Evolutionary conservation across 108 stramenopile species (phyloP).

Genomic region (Nitzschia sp.): DNA sequence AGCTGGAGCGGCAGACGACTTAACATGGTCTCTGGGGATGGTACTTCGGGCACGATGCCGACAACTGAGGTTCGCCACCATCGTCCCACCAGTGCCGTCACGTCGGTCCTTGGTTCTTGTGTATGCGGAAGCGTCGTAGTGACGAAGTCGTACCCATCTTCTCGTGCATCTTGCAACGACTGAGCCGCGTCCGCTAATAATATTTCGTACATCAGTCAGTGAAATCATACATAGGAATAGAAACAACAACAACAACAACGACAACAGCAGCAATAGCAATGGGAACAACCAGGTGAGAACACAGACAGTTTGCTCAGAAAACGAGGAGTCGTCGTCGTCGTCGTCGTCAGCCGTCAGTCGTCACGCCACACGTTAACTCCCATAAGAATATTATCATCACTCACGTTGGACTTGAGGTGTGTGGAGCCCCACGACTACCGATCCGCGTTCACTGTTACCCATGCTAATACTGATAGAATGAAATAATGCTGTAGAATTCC

Average conservation of each 20-base stretch:
- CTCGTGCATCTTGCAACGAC: conserved; percentile 43
- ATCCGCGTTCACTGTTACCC: background rate
- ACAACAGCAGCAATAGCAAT: no score
- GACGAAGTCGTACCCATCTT: conserved; percentile 70
- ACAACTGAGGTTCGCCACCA: conserved; percentile 53
- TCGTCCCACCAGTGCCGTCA: conserved; percentile 32
- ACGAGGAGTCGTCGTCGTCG: no score
- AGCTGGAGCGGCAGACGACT: conserved; percentile 24
- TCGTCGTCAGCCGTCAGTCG: no score
- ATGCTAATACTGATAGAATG: no score
- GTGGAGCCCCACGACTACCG: conserved; percentile 30
- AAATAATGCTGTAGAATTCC: no score
- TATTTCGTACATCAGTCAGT: background rate
- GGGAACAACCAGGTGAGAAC: no score
- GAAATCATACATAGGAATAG: background rate
- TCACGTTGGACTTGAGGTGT: conserved; percentile 26
- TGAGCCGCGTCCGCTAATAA: conserved; percentile 46
- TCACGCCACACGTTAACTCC: no score
- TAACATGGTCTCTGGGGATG: conserved; percentile 1
- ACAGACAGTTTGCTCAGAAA: no score
- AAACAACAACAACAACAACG: background rate
- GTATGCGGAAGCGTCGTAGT: conserved; percentile 52
- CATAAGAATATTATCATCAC: conserved; percentile 3
- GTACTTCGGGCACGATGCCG: conserved; percentile 20
- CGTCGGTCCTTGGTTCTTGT: conserved; percentile 33